A percentile compares a stretch with the other conserved stretches of the same genome.
phyloP scores from a whole-genome alignment of 1,139 yeast species.

The Protomyces macrosporus region DNA sequence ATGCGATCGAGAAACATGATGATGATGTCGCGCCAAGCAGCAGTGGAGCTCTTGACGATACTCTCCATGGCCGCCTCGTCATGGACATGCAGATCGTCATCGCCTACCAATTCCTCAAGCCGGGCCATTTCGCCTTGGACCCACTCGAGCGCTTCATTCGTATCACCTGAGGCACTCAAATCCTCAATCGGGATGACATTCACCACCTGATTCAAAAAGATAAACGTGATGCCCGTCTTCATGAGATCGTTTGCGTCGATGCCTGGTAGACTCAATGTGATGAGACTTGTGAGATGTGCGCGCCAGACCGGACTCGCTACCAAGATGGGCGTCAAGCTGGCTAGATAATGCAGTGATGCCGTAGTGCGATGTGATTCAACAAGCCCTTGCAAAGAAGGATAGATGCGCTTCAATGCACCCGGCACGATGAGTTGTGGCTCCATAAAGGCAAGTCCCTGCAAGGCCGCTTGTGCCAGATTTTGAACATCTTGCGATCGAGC shows the following conservation, averaged over 20 bases:
- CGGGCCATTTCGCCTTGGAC: slow-evolving; percentile 48
- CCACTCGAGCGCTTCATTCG: slow-evolving; percentile 64
- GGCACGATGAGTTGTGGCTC: slow-evolving; percentile 62
- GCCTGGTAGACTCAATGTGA: slow-evolving; percentile 69
- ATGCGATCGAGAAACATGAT: slow-evolving; percentile 55
- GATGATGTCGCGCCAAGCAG: slow-evolving; percentile 61
- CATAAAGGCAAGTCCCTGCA: slow-evolving; percentile 61
- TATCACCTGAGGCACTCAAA: slow-evolving; percentile 42
- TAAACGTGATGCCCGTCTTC: slow-evolving; percentile 65
- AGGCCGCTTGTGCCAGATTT: slow-evolving; percentile 34
- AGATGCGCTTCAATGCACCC: slow-evolving; percentile 62
- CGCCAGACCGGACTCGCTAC: slow-evolving; percentile 61
- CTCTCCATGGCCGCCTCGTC: slow-evolving; percentile 43
- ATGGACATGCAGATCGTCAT: slow-evolving; percentile 8
- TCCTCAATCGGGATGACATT: slow-evolving; percentile 64
- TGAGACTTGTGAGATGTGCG: slow-evolving; percentile 69
- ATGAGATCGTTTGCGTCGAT: slow-evolving; percentile 82
- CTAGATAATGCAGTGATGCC: slow-evolving; percentile 65
- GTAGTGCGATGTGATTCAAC: slow-evolving; percentile 77
- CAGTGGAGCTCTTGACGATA: slow-evolving; percentile 70
- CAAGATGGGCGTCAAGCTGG: slow-evolving; percentile 63
- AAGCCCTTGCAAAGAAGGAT: slow-evolving; percentile 72
- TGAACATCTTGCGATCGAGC: slow-evolving; percentile 61
- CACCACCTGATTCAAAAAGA: slow-evolving; percentile 66
- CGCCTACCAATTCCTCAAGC: slow-evolving; percentile 35